Conservation (phyloP, 2,329 filamentous ascomycete genomes). For the Parascedosporium putredinis region DNA sequence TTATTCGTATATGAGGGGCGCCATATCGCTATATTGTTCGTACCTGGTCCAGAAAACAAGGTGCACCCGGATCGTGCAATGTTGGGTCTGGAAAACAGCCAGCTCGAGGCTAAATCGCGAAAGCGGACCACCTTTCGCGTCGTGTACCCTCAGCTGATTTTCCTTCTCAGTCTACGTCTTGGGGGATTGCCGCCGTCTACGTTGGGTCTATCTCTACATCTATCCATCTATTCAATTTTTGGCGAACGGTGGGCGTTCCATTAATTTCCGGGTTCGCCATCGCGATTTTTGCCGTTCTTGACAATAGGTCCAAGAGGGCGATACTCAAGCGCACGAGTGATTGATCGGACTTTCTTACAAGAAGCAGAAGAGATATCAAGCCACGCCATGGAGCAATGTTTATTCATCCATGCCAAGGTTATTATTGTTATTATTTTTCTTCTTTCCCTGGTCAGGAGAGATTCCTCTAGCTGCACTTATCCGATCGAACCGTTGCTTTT, state of each 20-base stretch:
- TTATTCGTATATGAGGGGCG: not conserved
- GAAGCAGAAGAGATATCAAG: too few species aligned
- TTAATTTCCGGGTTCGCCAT: not conserved
- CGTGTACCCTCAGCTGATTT: too few species aligned
- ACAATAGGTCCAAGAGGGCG: not conserved
- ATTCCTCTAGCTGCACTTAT: too few species aligned
- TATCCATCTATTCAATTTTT: too few species aligned
- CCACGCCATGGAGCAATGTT: too few species aligned
- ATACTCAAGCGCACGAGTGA: not conserved
- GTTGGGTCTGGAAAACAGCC: not conserved
- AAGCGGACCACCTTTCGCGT: not conserved
- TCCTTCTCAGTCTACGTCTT: too few species aligned
- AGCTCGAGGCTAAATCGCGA: not conserved
- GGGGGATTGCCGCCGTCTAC: too few species aligned
- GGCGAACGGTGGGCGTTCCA: constrained; percentile 1
- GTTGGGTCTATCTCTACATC: too few species aligned
- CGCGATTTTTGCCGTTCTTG: not conserved
- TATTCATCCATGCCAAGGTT: too few species aligned
- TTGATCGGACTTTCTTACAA: not conserved
- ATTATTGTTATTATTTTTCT: too few species aligned
- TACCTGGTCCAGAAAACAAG: not conserved
- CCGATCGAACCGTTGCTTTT: too few species aligned
- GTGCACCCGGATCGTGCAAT: not conserved
- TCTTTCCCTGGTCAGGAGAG: not conserved
- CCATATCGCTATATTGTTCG: not conserved